Base-by-base conservation (phyloP, 2,329 filamentous ascomycete species). In the Diaporthe vaccinii region DNA sequence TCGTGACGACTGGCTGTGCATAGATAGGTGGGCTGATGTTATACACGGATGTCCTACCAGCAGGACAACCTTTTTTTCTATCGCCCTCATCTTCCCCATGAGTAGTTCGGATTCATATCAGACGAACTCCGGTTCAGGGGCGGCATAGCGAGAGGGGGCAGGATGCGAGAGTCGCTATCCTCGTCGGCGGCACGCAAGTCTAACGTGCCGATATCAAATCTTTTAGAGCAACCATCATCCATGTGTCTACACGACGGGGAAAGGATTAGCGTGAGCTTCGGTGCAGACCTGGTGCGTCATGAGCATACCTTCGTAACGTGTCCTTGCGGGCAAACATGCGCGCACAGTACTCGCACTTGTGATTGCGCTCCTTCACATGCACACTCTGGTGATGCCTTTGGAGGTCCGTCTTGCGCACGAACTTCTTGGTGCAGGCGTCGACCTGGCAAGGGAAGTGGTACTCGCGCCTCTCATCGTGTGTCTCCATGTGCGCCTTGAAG, bases 401-500 rank as follows among this genome's bases (percentile, higher is more conserved):
- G 34, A 98, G 88, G 82, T 98, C 95, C 1, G 95, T 96, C 84
- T 93, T 95, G 79, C 95, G 90, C 25, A 95, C 94, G 83, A 98
- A 98, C 70, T 91, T 90, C 84, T 93, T 95, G 78, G 85, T 88
- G 84, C 95, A 98, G 71, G 88, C 89, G 3, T 87, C 83, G 41
- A 91, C 85, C 1, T 86, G 85, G 83, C 95, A 98, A 1, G 88
- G 87, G 80, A 95, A 93, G 0, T 92, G 91, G 79, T 94, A 94
- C 79, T 91, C 90, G 74, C 93, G 89, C 75, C 90, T 89, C 20
- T 94, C 91, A 80, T 97, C 92, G 81, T 98, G 95, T 1, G 92
- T 96, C 80, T 96, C 93, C 88, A 96, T 89, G 82, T 98, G 95
- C 41, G 95, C 93, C 80, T 94, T 95, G 85, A 93, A 95, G 84